Conservation (phyloP, 106 monocot genomes). For the Posidonia australis region DNA sequence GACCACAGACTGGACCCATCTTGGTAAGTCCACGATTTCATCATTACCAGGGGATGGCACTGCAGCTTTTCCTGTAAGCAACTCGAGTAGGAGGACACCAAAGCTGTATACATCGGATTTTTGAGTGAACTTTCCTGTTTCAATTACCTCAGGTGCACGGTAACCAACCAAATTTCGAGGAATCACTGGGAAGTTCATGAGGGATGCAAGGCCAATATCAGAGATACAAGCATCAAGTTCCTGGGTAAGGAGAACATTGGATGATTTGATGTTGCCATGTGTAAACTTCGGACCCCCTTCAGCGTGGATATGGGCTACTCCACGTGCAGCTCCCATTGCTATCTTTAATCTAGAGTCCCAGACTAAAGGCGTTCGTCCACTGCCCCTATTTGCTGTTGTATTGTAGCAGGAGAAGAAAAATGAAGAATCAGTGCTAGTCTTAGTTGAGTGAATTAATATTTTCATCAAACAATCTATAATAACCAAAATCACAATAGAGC, state of each 20-base stretch:
- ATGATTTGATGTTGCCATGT: slow-evolving; percentile 85
- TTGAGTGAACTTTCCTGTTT: slow-evolving; percentile 51
- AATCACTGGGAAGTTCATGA: slow-evolving; percentile 36
- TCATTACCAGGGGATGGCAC: slow-evolving; percentile 41
- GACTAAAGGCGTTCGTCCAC: slow-evolving; percentile 28
- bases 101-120: slow-evolving; percentile 85
- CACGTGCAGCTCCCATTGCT: slow-evolving; percentile 46
- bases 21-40: slow-evolving; percentile 53
- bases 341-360: slow-evolving; percentile 81
- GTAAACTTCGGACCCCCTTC: slow-evolving; percentile 54
- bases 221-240: slow-evolving; percentile 38
- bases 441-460: background rate
- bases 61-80: slow-evolving; percentile 77
- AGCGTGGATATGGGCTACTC: slow-evolving; percentile 54
- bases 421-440: background rate
- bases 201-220: slow-evolving; percentile 48
- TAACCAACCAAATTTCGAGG: slow-evolving; percentile 46
- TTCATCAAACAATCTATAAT: background rate
- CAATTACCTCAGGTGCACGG: slow-evolving; percentile 64
- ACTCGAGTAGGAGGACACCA: slow-evolving; percentile 78
- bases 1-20: slow-evolving; percentile 85
- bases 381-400: slow-evolving; percentile 34
- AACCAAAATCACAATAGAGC: too few species aligned
- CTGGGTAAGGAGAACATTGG: slow-evolving; percentile 49
- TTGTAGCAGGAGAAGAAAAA: background rate